Evolutionary conservation across 805 yeast species (phyloP).

Genomic region (Spathaspora girioi): DNA sequence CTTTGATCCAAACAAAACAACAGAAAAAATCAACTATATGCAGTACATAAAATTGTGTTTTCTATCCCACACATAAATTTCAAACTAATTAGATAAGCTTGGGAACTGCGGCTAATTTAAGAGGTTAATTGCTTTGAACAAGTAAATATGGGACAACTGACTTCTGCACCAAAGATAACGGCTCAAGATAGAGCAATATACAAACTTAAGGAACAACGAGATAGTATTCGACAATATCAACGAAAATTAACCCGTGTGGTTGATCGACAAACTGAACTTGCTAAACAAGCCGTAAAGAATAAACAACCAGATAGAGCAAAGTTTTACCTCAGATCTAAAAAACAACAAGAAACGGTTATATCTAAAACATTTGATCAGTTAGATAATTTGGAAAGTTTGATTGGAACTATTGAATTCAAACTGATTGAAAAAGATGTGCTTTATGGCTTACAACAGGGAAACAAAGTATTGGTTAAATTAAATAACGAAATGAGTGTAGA

Average conservation of each 20-base stretch:
- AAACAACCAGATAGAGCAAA: slow-evolving; percentile 61
- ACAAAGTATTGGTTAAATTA: slow-evolving; percentile 65
- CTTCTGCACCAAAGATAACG: slow-evolving; percentile 59
- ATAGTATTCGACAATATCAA: slow-evolving; percentile 73
- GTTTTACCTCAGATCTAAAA: slow-evolving; percentile 68
- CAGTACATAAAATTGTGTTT: not conserved
- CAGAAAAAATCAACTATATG: not conserved
- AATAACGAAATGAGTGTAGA: slow-evolving; percentile 77
- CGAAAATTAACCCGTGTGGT: slow-evolving; percentile 54
- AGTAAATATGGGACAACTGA: slow-evolving; percentile 38
- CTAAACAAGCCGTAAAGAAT: slow-evolving; percentile 48
- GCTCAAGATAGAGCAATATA: slow-evolving; percentile 82
- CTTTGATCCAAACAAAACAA: not conserved
- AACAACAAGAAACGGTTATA: slow-evolving; percentile 75
- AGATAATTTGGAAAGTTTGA: slow-evolving; percentile 73
- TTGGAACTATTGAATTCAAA: slow-evolving; percentile 82
- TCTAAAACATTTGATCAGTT: slow-evolving; percentile 73
- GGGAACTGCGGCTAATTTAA: not conserved
- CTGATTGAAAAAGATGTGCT: slow-evolving; percentile 82
- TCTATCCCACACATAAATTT: not conserved
- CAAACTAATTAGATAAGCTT: not conserved
- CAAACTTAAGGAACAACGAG: slow-evolving; percentile 85
- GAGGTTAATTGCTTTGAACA: not conserved
- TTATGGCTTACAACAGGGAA: slow-evolving; percentile 78
- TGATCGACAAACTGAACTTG: slow-evolving; percentile 57